Percentiles rank a stretch among this genome's conserved stretches.
phyloP scores from a whole-genome alignment of 176 grass and related monocot species.

The Paspalum notatum region DNA sequence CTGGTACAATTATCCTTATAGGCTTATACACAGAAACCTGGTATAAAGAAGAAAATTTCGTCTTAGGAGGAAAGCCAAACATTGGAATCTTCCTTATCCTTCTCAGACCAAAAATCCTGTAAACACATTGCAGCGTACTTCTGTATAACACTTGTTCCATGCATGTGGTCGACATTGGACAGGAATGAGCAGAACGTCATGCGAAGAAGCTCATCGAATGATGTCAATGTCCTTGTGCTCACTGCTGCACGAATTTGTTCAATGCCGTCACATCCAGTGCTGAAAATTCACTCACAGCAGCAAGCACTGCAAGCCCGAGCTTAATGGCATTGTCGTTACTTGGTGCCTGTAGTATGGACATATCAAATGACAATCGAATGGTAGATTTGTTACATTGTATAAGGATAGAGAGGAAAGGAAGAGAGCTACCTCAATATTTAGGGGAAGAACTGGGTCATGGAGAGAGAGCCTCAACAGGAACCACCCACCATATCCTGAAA shows the following conservation, averaged over 20 bases:
- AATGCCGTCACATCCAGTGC: conserved; percentile 72
- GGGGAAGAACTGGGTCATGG: conserved; percentile 97
- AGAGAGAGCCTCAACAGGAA: conserved; percentile 92
- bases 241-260: conserved; percentile 64
- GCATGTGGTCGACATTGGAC: not conserved
- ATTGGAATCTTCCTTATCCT: not conserved
- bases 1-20: not conserved
- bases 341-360: conserved; percentile 54
- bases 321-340: conserved; percentile 69
- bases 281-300: conserved; percentile 66
- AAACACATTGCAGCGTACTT: not conserved
- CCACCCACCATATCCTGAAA: conserved; percentile 97
- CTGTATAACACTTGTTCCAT: not conserved
- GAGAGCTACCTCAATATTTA: conserved; percentile 84
- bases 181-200: not conserved
- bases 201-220: not conserved
- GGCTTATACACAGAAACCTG: not conserved
- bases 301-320: conserved; percentile 68
- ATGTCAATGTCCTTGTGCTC: conserved; percentile 18
- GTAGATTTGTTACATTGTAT: not conserved
- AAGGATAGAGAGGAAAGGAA: not conserved
- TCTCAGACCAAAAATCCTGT: conserved; percentile 5
- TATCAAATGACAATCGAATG: not conserved
- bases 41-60: conserved; percentile 7
- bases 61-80: not conserved